Evolutionary conservation across 108 stramenopile species (phyloP).

Genomic region (Cyclostephanos invisitatus): DNA sequence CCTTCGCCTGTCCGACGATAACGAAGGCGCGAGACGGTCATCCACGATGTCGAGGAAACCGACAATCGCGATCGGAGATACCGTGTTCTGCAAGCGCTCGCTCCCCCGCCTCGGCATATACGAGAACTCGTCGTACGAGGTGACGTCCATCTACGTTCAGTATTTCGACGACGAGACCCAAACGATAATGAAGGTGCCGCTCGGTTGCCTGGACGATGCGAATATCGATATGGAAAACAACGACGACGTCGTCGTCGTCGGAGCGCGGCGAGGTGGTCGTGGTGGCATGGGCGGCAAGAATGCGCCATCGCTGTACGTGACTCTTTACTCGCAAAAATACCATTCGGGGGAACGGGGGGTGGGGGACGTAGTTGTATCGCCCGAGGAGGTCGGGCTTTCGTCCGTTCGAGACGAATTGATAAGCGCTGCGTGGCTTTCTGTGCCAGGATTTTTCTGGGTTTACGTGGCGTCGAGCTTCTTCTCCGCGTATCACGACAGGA

Average conservation of each 20-base stretch:
- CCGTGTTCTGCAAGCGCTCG: slow-evolving; percentile 51
- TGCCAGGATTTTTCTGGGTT: slow-evolving; percentile 68
- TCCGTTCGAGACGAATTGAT: slow-evolving; percentile 49
- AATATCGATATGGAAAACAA: neutral
- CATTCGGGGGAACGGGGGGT: neutral
- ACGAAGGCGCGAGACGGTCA: too few relatives aligned
- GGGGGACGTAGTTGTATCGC: slow-evolving; percentile 46
- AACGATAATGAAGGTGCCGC: slow-evolving; percentile 33
- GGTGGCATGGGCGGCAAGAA: neutral
- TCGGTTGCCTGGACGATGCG: slow-evolving; percentile 32
- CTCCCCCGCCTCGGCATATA: slow-evolving; percentile 49
- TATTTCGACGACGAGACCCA: slow-evolving; percentile 51
- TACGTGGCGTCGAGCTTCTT: slow-evolving; percentile 49
- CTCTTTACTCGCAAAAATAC: slow-evolving; percentile 28
- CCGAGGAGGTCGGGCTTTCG: slow-evolving; percentile 59
- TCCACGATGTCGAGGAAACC: slow-evolving; percentile 4
- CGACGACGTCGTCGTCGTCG: neutral
- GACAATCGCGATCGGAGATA: slow-evolving; percentile 44
- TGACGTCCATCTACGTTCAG: slow-evolving; percentile 55
- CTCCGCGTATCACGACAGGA: slow-evolving; percentile 51
- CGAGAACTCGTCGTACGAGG: slow-evolving; percentile 52
- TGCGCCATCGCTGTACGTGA: slow-evolving; percentile 22
- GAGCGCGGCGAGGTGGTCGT: too few relatives aligned
- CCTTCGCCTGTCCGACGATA: too few relatives aligned
- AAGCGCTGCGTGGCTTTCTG: slow-evolving; percentile 45